These are phyloP conservation scores for Chalciporus piperatus DNA, from an alignment of 768 basidiomycete genomes.

Conservation along the genomic window DNA sequence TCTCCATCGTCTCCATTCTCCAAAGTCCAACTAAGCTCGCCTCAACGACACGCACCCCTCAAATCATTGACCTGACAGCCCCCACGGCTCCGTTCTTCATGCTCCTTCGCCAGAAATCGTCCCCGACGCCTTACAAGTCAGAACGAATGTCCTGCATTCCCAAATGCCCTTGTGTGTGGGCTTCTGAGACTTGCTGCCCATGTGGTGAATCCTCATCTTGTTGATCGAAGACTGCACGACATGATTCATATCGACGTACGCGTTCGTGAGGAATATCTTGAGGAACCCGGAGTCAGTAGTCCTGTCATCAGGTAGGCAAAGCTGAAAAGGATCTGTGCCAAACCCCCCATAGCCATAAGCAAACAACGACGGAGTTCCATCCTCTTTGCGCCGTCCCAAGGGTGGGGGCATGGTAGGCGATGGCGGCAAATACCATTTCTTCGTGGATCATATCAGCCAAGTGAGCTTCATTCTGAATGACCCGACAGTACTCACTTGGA, in stretches of 20 bases:
- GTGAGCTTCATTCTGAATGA: not conserved
- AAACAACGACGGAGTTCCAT: slow-evolving; percentile 12
- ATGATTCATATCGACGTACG: slow-evolving; percentile 18
- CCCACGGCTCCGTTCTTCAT: too few species aligned
- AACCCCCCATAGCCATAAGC: slow-evolving; percentile 21
- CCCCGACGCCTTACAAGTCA: slow-evolving; percentile 9
- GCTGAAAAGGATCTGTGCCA: slow-evolving; percentile 17
- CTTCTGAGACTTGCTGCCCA: not conserved
- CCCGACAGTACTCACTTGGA: slow-evolving; percentile 8
- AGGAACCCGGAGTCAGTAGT: slow-evolving; percentile 18
- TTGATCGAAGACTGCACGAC: slow-evolving; percentile 9
- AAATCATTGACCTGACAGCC: too few species aligned
- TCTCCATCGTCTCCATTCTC: too few species aligned
- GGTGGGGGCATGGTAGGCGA: slow-evolving; percentile 6
- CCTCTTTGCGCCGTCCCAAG: not conserved
- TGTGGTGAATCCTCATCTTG: not conserved
- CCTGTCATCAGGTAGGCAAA: not conserved
- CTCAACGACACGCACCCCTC: too few species aligned
- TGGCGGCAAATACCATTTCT: slow-evolving; percentile 19
- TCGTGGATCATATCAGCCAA: too few species aligned
- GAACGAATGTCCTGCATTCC: slow-evolving; percentile 19
- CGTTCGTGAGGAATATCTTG: slow-evolving; percentile 20
- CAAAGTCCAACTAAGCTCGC: too few species aligned
- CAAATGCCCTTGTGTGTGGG: slow-evolving; percentile 8
- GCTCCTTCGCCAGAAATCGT: too few species aligned